These are phyloP conservation scores for Dittrichia graveolens DNA, from an alignment of 129 eudicot species.

Conservation along the genomic window DNA sequence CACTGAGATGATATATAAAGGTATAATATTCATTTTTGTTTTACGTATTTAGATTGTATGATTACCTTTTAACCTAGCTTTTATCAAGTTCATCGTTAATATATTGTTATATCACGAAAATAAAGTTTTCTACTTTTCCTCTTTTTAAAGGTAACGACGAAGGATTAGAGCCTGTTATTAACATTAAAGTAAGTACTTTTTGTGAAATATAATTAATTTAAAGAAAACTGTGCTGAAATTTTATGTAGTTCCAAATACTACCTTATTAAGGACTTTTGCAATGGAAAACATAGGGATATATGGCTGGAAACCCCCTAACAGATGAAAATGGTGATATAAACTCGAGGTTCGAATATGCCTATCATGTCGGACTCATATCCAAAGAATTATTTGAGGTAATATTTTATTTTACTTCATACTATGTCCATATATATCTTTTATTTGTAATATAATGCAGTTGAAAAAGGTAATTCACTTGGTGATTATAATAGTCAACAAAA, in stretches of 20 bases:
- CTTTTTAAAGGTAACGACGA: constrained; percentile 25
- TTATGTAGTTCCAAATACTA: background rate
- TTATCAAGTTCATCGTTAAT: background rate
- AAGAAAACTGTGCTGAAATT: background rate
- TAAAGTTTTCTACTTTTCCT: background rate
- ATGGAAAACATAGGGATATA: constrained; percentile 27
- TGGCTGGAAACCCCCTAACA: constrained; percentile 32
- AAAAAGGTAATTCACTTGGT: no score
- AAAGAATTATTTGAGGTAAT: constrained; percentile 32
- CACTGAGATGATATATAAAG: constrained; percentile 23
- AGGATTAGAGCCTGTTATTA: constrained; percentile 25
- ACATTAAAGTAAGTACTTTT: constrained; percentile 14
- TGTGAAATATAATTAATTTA: background rate
- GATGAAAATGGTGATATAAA: constrained; percentile 7
- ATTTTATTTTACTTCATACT: background rate
- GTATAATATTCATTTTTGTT: background rate
- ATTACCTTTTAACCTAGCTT: background rate
- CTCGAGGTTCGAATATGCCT: constrained; percentile 26
- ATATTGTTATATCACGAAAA: background rate
- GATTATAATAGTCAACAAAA: constrained; percentile 15
- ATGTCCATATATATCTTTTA: background rate
- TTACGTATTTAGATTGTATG: background rate
- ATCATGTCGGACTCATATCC: constrained; percentile 34
- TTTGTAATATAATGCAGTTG: no score
- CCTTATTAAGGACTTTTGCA: no score